Evolutionary conservation across 192 early-diverging fungal species (phyloP), one percentile per base, ranked within the genome.

Genomic region (Coemansia sp.): DNA sequence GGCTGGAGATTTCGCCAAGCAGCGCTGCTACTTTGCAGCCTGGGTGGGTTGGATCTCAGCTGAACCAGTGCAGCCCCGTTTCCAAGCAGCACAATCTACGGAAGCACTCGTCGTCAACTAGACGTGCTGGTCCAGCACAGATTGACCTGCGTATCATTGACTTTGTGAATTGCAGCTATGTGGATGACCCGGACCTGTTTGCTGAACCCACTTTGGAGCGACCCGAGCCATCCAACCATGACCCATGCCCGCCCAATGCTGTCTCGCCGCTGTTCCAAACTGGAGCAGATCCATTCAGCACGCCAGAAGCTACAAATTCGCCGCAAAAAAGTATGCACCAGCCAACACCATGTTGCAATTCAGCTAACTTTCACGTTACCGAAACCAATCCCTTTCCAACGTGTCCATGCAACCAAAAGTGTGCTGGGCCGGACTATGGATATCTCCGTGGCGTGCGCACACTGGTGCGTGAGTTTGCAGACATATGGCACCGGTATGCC

Each of bases 81-180:
- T 26, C 23, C 23, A 26, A 26, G 23, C 23, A 26, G 23, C 23
- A 26, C 23, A 26, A 26, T 4, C 23, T 4, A 26, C 23, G 23
- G 4, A 26, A 26, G 23, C 23, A 26, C 23, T 26, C 23, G 23
- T 26, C 23, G 23, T 26, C 23, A 26, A 26, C 23, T 26, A 23
- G 48, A 2, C 47, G 30, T 6, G 20, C 47, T 5, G 28, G 10
- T 6, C 44, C 58, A 7, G 58, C 57, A 13, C 80, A 82, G 20
- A 88, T 91, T 7, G 87, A 94, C 57, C 67, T 99, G 28, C 86
- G 88, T 42, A 93, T 99, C 72, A 99, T 99, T 59, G 96, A 99
- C 64, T 99, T 99, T 78, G 92, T 93, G 9, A 88, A 97, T 55
- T 94, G 92, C 59, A 84, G 92, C 57, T 80, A 72, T 69, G 72